Evolutionary conservation across 192 early-diverging fungal species (phyloP), one percentile per base, ranked within the genome.

Genomic region (Dissophora ornata): DNA sequence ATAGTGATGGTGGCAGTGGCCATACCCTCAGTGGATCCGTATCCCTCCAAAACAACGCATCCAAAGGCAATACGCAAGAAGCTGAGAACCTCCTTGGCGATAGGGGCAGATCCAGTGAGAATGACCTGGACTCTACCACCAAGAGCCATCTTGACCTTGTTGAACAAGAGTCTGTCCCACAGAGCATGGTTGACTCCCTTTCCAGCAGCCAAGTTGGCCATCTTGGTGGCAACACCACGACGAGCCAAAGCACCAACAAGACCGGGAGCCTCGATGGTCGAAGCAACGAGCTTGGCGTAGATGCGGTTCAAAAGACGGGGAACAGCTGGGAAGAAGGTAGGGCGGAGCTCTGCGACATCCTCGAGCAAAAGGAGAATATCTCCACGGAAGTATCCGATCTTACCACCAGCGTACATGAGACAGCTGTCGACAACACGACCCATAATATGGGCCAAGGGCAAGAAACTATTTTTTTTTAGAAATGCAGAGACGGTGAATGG

Each of bases 401-500:
- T 79, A 24, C 81, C 92, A 36, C 94, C 94, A 19, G 29, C 50
- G 12, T 82, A 81, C 54, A 94, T 80, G 36, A 81, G 40, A 46
- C 80, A 80, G 26, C 81, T 65, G 52, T 94, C 85, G 32, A 82
- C 49, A 22, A 84, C 83, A 38, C 91, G 87, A 77, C 95, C 97
- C 81, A 93, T 95, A 36, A 95, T 88, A 81, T 97, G 97, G 24
- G 97, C 93, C 34, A 97, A 81, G 15, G 96, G 96, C 71, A 99
- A 87, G 64, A 77, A 77, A 53, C 73, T 75, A 47, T 2, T 5
- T 4, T 12, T 5, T 18, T 12, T 4, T 16, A 58, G n/a, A n/a
- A n/a, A n/a, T n/a, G n/a, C n/a, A n/a, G n/a, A n/a, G n/a, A n/a
- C n/a, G n/a, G n/a, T n/a, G n/a, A n/a, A n/a, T n/a, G n/a, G n/a